phyloP scores from a whole-genome alignment of 2,329 filamentous ascomycete species.

The Trichoderma hamatum region DNA sequence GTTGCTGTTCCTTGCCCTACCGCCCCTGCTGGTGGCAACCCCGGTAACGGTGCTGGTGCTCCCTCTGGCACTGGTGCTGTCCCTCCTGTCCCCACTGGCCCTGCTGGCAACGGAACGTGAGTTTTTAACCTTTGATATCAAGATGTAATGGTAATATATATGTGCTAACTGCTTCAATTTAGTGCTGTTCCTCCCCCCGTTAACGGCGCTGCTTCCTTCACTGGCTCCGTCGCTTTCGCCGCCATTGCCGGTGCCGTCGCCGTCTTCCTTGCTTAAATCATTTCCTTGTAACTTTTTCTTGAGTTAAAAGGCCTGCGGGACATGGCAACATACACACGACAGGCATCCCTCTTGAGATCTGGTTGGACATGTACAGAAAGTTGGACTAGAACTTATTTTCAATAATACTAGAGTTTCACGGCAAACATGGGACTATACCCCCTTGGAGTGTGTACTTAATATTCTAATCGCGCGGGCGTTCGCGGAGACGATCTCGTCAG shows the following conservation, averaged over 20 bases:
- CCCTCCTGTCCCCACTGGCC: conserved; percentile 47
- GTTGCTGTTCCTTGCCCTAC: conserved; percentile 50
- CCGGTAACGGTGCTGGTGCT: conserved; percentile 31
- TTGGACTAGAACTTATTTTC: conserved; percentile 41
- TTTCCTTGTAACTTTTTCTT: conserved; percentile 40
- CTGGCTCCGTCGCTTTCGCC: conserved; percentile 58
- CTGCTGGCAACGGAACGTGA: conserved; percentile 41
- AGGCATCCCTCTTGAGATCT: conserved; percentile 36
- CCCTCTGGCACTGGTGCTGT: conserved; percentile 46
- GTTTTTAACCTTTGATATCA: conserved; percentile 2
- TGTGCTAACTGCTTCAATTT: not conserved
- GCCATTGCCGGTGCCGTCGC: conserved; percentile 58
- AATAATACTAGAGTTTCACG: conserved; percentile 40
- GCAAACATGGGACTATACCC: conserved; percentile 27
- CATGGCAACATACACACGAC: conserved; percentile 46
- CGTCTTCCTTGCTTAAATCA: conserved; percentile 57
- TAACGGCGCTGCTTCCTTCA: conserved; percentile 57
- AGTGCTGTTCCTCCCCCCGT: conserved; percentile 41
- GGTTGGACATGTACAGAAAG: conserved; percentile 44
- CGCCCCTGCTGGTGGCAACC: conserved; percentile 31
- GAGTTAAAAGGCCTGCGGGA: conserved; percentile 46
- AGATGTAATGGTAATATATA: not conserved
- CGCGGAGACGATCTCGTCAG: conserved; percentile 28
- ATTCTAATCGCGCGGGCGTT: conserved; percentile 49
- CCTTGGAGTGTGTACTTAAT: conserved; percentile 47